Evolutionary conservation across 768 basidiomycete species (phyloP), one percentile per base, ranked within the genome.

Genomic region (Russula dissimulans): DNA sequence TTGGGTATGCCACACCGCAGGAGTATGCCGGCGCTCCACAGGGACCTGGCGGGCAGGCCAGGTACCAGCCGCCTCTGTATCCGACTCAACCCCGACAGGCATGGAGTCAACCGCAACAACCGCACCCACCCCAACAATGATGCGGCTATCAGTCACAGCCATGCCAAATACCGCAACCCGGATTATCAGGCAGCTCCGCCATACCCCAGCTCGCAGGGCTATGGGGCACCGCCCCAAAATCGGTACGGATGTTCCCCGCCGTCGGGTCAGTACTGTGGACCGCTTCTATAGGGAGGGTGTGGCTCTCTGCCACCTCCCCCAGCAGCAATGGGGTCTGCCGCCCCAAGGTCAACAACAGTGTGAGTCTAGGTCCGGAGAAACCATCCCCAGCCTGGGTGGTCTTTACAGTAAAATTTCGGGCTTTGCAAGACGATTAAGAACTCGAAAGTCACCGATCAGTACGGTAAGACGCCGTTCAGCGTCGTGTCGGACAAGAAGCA

Each of bases 401-500:
- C n/a, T 62, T 58, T 52, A 50, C 34, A 34, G 53, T 63, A 15
- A 43, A 26, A 26, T 26, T 26, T 26, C 22, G 22, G 22, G n/a
- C n/a, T n/a, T n/a, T n/a, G n/a, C n/a, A n/a, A n/a, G n/a, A n/a
- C n/a, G n/a, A n/a, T n/a, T n/a, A n/a, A n/a, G n/a, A n/a, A n/a
- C n/a, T n/a, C 47, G 10, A 18, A 41, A n/a, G 52, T 65, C 38
- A 14, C 31, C 36, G 59, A 61, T n/a, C 60, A 48, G 15, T 56
- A 50, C 22, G 55, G 63, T 36, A 44, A 41, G 36, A 14, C 36
- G 44, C 59, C 63, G 36, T 61, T 60, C 63, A 38, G 1, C 26
- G 49, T 60, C 41, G 31, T 31, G n/a, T 50, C 56, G 38, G 52
- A 65, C 51, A 58, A 56, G 56, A 58, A 51, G 17, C 51, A 41